phyloP scores from a whole-genome alignment of 371 early-diverging fungal genomes.

The Mucor circinelloides region DNA sequence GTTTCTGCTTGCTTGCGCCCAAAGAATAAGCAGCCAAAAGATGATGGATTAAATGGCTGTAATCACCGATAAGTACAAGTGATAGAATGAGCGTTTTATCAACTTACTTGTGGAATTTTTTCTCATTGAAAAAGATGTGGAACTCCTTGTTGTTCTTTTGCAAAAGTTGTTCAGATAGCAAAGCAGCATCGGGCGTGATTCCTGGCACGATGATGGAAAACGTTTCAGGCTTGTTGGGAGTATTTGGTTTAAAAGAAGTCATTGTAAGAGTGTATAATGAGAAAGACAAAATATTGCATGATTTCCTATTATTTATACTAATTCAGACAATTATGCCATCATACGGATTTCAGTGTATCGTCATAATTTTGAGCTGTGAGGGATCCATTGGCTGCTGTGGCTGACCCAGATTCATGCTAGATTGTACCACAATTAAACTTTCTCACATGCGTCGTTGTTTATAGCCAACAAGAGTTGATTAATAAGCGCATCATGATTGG shows the following conservation, averaged over 20 bases:
- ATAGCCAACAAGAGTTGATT: not conserved
- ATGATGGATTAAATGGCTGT: constrained; percentile 57
- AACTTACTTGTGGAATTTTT: constrained; percentile 48
- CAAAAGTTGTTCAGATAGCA: constrained; percentile 37
- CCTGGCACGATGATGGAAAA: constrained; percentile 43
- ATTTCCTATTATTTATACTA: not conserved
- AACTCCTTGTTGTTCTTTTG: constrained; percentile 37
- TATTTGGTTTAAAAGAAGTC: constrained; percentile 16
- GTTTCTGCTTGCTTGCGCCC: constrained; percentile 51
- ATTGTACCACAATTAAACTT: not conserved
- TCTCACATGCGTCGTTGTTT: not conserved
- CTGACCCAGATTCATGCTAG: not conserved
- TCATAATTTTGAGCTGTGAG: not conserved
- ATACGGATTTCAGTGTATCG: not conserved
- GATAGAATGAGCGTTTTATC: not conserved
- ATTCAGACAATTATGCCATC: not conserved
- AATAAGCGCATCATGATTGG: not conserved
- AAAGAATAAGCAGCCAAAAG: constrained; percentile 58
- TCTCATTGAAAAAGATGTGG: constrained; percentile 48
- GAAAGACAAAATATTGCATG: not conserved
- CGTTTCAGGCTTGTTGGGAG: constrained; percentile 12
- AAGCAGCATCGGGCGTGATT: constrained; percentile 30
- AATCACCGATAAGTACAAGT: not conserved
- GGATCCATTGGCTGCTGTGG: not conserved
- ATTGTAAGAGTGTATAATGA: constrained; percentile 12